Base-by-base conservation (phyloP, 257 asterid genomes). In the Agastache rugosa region DNA sequence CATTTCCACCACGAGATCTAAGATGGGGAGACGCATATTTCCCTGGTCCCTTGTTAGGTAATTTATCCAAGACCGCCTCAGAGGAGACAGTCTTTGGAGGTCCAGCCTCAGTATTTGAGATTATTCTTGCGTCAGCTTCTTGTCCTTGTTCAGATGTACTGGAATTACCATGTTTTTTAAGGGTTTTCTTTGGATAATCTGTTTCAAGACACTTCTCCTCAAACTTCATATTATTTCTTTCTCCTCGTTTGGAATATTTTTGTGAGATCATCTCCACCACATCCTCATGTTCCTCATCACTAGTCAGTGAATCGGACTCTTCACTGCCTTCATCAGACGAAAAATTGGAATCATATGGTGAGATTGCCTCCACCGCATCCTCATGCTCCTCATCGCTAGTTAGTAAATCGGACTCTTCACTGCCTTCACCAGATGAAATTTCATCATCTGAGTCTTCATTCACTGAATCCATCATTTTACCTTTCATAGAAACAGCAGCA, bases 21-120 rank as follows among this genome's bases (percentile, higher is more conserved):
- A 86, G 83, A 81, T 88, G 90, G 69, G 98, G 98, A 66, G 91
- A 89, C 54, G 86, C 80, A 76, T 90, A 94, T 75, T 81, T 89
- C 72, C 79, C 86, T 47, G 83, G 55, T 47, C 62, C 84, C 69
- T 58, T 29, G n/a, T 74, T 41, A 10, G 77, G 60, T 76, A 27
- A 65, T 27, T 77, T 79, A 70, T 72, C 77, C 61, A 35, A 5
- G 25, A 64, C 76, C 67, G 10, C 72, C 60, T 74, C 81, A 37
- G 78, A 74, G 55, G 74, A 74, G 47, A 75, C 79, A 54, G 75
- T 27, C 54, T 66, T 53, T 59, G 69, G 65, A 27, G 55, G 72
- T 50, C 72, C 78, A 62, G 73, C 72, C 74, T 70, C 78, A 55
- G 31, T 29, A 22, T 70, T 34, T 64, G 76, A 27, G 42, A 42